Evolutionary conservation across 108 stramenopile genomes (phyloP).

Genomic region (Nannochloropsis gaditana): DNA sequence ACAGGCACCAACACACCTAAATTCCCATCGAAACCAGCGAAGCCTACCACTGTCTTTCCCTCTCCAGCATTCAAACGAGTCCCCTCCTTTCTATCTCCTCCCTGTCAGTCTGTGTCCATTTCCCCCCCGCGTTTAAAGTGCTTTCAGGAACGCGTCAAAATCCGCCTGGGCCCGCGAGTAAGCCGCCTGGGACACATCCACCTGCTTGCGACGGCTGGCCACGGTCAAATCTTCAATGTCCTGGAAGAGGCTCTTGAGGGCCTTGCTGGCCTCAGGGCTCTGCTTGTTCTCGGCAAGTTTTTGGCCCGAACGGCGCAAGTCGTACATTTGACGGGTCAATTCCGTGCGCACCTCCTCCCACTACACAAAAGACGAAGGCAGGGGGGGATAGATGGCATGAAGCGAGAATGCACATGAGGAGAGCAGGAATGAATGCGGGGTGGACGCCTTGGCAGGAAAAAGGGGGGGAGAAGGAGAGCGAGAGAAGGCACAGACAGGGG

Average conservation of each 20-base stretch:
- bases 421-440: not conserved
- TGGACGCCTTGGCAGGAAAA: not conserved
- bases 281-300: constrained; percentile 5
- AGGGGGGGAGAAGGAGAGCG: not conserved
- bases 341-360: constrained; percentile 14
- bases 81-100: not conserved
- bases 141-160: not conserved
- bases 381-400: no score
- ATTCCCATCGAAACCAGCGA: no score
- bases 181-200: not conserved
- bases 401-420: no score
- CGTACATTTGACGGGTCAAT: constrained; percentile 19
- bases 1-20: no score
- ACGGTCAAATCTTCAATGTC: constrained; percentile 6
- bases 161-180: not conserved
- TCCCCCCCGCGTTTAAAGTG: not conserved
- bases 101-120: not conserved
- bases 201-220: not conserved
- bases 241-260: constrained; percentile 7
- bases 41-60: not conserved
- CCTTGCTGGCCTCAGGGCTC: constrained; percentile 11
- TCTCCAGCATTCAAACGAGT: not conserved
- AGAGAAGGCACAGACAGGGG: not conserved
- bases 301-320: not conserved
- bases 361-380: not conserved